Evolutionary conservation across 2,329 filamentous ascomycete species (phyloP).

Genomic region (Juglanconis oblonga): DNA sequence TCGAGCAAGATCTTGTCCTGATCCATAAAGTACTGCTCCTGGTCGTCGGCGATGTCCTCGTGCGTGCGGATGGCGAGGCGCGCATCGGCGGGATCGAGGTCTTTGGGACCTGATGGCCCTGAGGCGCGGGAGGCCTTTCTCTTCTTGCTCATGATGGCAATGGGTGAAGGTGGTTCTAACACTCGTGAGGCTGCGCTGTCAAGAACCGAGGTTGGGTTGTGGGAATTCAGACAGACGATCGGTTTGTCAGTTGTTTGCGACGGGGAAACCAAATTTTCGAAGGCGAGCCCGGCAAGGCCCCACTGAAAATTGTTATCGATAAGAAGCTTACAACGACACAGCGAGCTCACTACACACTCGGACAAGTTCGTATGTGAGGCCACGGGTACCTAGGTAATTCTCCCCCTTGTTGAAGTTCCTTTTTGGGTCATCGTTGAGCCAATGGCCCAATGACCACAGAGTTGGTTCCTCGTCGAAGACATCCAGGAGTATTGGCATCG

Average conservation of each 20-base stretch:
- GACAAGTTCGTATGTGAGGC: too few species aligned
- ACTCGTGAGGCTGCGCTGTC: neutral
- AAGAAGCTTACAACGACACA: neutral
- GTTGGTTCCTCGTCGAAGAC: neutral
- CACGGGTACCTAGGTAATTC: too few species aligned
- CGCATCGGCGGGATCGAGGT: slow-evolving; percentile 55
- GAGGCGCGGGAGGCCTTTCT: slow-evolving; percentile 64
- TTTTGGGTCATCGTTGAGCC: neutral
- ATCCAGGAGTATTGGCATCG: neutral
- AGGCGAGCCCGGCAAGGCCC: neutral
- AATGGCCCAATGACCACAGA: neutral
- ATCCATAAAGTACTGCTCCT: slow-evolving; percentile 89
- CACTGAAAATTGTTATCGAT: slow-evolving; percentile 10
- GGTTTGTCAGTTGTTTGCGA: neutral
- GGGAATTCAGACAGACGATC: neutral
- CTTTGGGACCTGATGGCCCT: slow-evolving; percentile 49
- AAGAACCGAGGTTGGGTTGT: neutral
- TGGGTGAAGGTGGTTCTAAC: neutral
- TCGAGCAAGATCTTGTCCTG: slow-evolving; percentile 84
- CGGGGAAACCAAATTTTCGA: neutral
- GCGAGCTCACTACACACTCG: too few species aligned
- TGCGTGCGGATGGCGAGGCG: slow-evolving; percentile 63
- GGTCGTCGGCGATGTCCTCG: slow-evolving; percentile 87
- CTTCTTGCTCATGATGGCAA: slow-evolving; percentile 55
- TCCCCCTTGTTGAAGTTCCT: too few species aligned